Percentiles rank a stretch among this genome's conserved stretches.
Evolutionary conservation across 2,329 filamentous ascomycete genomes (phyloP).

Genomic region (Colletotrichum higginsianum): DNA sequence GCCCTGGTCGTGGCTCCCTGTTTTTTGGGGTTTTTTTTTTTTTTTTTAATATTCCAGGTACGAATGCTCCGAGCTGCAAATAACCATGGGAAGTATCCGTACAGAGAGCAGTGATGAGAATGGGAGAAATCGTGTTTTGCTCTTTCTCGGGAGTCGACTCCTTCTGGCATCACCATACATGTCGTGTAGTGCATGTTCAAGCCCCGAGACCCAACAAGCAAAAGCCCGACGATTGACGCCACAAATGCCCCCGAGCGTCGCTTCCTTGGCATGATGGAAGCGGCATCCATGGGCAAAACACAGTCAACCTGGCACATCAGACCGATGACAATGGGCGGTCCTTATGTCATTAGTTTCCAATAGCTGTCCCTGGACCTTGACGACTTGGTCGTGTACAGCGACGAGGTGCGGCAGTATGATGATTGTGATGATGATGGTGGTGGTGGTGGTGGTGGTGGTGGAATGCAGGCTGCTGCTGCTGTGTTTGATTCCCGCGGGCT

Average conservation of each 20-base stretch:
- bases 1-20: slow-evolving; percentile 12
- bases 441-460: not conserved
- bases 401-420: not conserved
- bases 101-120: not conserved
- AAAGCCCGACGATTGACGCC: slow-evolving; percentile 3
- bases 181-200: not conserved
- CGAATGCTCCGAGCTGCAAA: not conserved
- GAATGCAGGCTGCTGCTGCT: not conserved
- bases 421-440: too few species aligned
- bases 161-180: not conserved
- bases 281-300: not conserved
- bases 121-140: slow-evolving; percentile 4
- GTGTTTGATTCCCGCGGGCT: not conserved
- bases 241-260: not conserved
- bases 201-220: not conserved
- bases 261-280: slow-evolving; percentile 4
- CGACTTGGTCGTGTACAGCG: not conserved
- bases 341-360: not conserved
- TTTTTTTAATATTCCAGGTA: too few species aligned
- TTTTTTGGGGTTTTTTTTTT: too few species aligned
- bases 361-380: not conserved
- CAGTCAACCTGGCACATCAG: not conserved
- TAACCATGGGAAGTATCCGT: too few species aligned
- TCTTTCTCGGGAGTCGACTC: too few species aligned
- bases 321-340: not conserved